phyloP scores from a whole-genome alignment of 139 green algal genomes.

The Closterium sp. region DNA sequence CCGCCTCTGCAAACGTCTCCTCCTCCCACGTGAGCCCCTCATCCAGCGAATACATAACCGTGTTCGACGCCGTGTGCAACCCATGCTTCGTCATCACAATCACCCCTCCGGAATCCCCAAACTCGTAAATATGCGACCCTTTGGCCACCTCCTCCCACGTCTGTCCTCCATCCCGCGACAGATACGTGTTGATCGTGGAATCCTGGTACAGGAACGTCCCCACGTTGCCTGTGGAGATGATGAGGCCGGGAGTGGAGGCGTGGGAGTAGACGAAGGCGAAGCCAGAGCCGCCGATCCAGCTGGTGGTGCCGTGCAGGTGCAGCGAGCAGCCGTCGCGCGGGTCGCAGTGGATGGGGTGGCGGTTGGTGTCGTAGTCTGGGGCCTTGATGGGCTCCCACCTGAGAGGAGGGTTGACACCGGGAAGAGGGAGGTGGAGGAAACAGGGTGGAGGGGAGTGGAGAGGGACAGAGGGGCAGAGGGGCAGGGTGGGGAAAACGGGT shows the following conservation, averaged over 20 bases:
- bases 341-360: constrained; percentile 45
- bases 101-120: constrained; percentile 85
- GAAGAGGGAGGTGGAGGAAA: neutral
- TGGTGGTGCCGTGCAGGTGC: constrained; percentile 73
- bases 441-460: neutral
- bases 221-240: constrained; percentile 87
- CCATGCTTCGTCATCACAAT: constrained; percentile 78
- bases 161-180: constrained; percentile 77
- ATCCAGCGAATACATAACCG: constrained; percentile 76
- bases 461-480: neutral
- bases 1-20: constrained; percentile 55
- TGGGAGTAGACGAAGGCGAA: constrained; percentile 78
- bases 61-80: constrained; percentile 30
- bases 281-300: constrained; percentile 58
- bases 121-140: constrained; percentile 84
- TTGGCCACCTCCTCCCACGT: constrained; percentile 84
- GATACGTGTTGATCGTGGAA: constrained; percentile 57
- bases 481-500: neutral
- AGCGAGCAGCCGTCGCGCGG: constrained; percentile 62
- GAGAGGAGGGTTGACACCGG: neutral
- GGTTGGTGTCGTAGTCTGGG: constrained; percentile 36
- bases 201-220: constrained; percentile 57
- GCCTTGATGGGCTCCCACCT: constrained; percentile 45
- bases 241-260: constrained; percentile 74
- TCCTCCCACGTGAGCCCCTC: constrained; percentile 80